Conservation (phyloP, 73 alveolate genomes). For the Paramecium sonneborni region DNA sequence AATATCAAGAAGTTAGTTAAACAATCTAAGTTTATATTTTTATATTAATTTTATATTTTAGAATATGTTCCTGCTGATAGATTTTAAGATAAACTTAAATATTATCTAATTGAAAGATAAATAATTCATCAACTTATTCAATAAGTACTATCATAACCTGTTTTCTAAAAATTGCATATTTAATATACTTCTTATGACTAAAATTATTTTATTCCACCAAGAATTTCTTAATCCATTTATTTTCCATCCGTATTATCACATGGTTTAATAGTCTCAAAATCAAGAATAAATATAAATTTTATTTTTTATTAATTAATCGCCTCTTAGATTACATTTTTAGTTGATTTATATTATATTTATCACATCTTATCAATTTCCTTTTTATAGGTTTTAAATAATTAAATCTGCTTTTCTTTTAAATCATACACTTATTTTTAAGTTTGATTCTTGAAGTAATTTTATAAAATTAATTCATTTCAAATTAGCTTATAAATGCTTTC, state of each 20-base stretch:
- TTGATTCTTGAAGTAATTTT: no score
- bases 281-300: neutral
- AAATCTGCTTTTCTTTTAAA: no score
- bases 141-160: slow-evolving; percentile 14
- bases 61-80: slow-evolving; percentile 64
- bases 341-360: neutral
- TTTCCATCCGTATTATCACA: neutral
- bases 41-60: neutral
- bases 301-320: neutral
- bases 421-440: no score
- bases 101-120: slow-evolving; percentile 58
- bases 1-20: slow-evolving; percentile 29
- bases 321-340: slow-evolving; percentile 2
- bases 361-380: neutral
- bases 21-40: slow-evolving; percentile 16
- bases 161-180: neutral
- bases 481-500: no score
- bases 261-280: neutral
- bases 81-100: slow-evolving; percentile 63
- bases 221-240: neutral
- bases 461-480: no score
- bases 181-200: neutral
- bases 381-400: no score
- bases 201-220: neutral
- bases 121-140: slow-evolving; percentile 20